A percentile compares a stretch with the other conserved stretches of the same genome.
phyloP scores from a whole-genome alignment of 768 basidiomycete species.

The Rhodosporidiobolus sp. region DNA sequence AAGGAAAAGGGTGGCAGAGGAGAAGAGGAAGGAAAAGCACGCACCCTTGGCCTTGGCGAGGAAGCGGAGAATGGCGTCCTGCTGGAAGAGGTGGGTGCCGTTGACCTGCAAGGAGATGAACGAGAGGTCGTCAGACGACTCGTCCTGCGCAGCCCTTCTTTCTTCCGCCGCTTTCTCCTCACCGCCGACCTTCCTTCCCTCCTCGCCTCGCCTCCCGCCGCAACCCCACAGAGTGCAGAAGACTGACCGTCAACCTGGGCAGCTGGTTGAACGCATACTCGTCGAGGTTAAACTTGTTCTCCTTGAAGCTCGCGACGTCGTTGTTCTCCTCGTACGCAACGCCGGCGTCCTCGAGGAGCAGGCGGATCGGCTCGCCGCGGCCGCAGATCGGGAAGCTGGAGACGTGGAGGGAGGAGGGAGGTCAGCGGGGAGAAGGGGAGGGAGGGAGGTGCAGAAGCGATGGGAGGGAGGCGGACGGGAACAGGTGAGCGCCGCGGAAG shows the following conservation, averaged over 20 bases:
- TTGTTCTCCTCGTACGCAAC: conserved; percentile 6
- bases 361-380: conserved; percentile 19
- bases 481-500: too few relatives aligned
- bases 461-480: too few relatives aligned
- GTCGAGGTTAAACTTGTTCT: background rate
- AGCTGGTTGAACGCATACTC: conserved; percentile 18
- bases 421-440: too few relatives aligned
- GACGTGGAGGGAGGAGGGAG: background rate
- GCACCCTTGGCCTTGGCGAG: conserved; percentile 4
- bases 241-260: background rate
- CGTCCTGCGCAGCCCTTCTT: background rate
- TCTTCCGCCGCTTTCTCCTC: background rate
- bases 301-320: background rate
- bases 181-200: background rate
- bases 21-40: background rate
- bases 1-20: background rate
- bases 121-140: background rate
- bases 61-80: conserved; percentile 15
- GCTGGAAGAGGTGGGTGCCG: conserved; percentile 7
- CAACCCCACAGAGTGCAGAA: background rate
- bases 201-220: background rate
- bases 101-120: background rate
- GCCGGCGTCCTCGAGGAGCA: conserved; percentile 14
- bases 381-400: conserved; percentile 22
- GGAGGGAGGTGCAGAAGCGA: too few relatives aligned